Evolutionary conservation across 2,329 filamentous ascomycete genomes (phyloP), one percentile per base, ranked within the genome.

Genomic region (Fusarium illudens): DNA sequence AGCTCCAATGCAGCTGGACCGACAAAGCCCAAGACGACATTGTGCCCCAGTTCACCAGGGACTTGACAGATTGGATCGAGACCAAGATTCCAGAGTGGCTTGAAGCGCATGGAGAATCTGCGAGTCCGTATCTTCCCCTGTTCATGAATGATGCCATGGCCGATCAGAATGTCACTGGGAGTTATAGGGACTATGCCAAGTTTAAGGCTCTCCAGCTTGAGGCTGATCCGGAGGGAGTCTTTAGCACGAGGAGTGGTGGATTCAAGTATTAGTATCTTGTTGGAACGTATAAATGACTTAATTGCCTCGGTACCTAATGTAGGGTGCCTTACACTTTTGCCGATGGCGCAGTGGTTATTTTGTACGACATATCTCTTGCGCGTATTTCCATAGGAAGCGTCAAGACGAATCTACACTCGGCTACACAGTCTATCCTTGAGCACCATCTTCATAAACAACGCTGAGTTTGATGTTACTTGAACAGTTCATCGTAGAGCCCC

Each of bases 1-100:
- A 67, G 3, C 66, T 67, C 0, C 64, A 67, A 8, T 67, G 64
- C 4, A 61, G 59, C 1, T 67, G 64, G 64, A 8, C 36, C 5
- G 64, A 67, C 11, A 60, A 52, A 19, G 6, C 33, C 0, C 17
- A 60, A 1, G 64, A 64, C 1, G 30, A 22, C 1, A 12, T 54
- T 19, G 37, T 67, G 10, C 64, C 42, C 1, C 32, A 52, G 7
- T 64, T 64, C 15, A 48, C 64, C 0, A 42, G 32, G 4, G 59
- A 67, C 4, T 25, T 67, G 29, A 67, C 64, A 0, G 15, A 46
- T 1, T 67, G 17, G 25, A 64, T 67, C 1, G 64, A 67, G 6
- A 32, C 25, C 1, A 54, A 29, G 17, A 29, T 54, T 10, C 51
- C 51, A 1, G 51, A 42, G 17, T 54, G 51, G 51, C 50, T 53